phyloP scores from a whole-genome alignment of 2,329 filamentous ascomycete species.

The Aureobasidium subglaciale region DNA sequence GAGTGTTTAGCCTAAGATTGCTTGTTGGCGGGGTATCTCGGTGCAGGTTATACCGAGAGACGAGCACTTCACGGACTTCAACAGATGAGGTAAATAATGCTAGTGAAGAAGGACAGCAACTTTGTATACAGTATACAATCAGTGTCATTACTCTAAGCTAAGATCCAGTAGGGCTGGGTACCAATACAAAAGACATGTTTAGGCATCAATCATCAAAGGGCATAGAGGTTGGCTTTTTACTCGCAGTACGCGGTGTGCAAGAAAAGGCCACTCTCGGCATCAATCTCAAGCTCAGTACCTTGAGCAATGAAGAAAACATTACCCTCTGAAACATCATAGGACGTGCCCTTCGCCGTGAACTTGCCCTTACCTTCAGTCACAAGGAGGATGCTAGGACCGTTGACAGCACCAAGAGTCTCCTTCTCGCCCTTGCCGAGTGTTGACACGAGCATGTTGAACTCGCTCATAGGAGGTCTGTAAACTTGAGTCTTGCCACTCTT shows the following conservation, averaged over 20 bases:
- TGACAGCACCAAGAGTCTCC: slow-evolving; percentile 49
- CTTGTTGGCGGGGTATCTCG: slow-evolving; percentile 1
- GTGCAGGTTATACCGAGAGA: background rate
- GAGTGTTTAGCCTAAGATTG: background rate
- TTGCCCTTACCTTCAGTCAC: slow-evolving; percentile 53
- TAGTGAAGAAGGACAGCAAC: too few relatives aligned
- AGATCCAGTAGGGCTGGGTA: background rate
- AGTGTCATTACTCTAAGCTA: background rate
- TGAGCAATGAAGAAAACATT: slow-evolving; percentile 61
- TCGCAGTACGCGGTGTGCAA: slow-evolving; percentile 44
- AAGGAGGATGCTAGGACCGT: slow-evolving; percentile 58
- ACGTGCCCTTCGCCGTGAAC: slow-evolving; percentile 48
- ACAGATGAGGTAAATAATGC: too few relatives aligned
- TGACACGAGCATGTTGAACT: slow-evolving; percentile 62
- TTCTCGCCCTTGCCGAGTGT: slow-evolving; percentile 50
- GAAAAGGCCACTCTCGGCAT: slow-evolving; percentile 37
- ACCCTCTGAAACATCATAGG: slow-evolving; percentile 52
- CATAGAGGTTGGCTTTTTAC: slow-evolving; percentile 20
- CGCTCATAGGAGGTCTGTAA: slow-evolving; percentile 61
- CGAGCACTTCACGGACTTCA: too few relatives aligned
- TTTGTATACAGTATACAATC: too few relatives aligned
- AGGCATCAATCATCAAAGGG: slow-evolving; percentile 5
- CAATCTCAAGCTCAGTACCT: slow-evolving; percentile 43
- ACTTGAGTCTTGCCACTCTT: slow-evolving; percentile 54
- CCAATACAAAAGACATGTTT: background rate